Percentiles rank a stretch among this genome's conserved stretches.
phyloP scores from a whole-genome alignment of 345 rosid species.

The Populus tremula region DNA sequence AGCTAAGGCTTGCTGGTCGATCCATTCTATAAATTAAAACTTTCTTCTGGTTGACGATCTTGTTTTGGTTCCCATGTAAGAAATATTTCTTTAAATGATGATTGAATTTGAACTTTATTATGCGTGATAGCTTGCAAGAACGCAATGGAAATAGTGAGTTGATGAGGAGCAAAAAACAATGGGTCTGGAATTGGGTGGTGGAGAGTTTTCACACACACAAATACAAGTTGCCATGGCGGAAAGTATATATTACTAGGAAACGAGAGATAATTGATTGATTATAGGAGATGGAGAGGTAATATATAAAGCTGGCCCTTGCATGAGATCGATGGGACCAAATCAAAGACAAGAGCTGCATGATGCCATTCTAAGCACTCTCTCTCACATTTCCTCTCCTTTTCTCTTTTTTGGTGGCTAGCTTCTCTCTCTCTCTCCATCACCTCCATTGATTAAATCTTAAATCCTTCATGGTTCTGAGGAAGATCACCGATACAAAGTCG shows the following conservation, averaged over 20 bases:
- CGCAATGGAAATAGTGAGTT: not conserved
- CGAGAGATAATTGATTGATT: not conserved
- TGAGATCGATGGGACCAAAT: constrained; percentile 31
- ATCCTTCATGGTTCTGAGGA: constrained; percentile 33
- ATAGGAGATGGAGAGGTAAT: not conserved
- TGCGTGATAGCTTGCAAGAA: not conserved
- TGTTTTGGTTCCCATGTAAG: constrained; percentile 3
- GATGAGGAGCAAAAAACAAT: constrained; percentile 27
- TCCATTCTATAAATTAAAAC: constrained; percentile 9
- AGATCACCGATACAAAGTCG: constrained; percentile 25
- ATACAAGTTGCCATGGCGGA: constrained; percentile 20
- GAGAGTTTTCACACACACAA: not conserved
- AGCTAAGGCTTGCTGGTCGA: not conserved
- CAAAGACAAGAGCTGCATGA: constrained; percentile 37
- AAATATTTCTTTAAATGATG: too few relatives aligned
- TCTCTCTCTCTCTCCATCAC: constrained; percentile 33
- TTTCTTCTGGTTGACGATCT: constrained; percentile 4
- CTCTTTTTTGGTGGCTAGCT: constrained; percentile 20
- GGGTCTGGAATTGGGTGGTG: constrained; percentile 1
- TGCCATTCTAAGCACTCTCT: constrained; percentile 40
- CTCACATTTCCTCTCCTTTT: constrained; percentile 21
- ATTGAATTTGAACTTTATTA: too few relatives aligned
- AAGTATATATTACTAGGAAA: constrained; percentile 4
- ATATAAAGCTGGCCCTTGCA: not conserved
- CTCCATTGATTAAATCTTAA: constrained; percentile 13